These are phyloP conservation scores for Alnus rubra DNA, from an alignment of 306 rosid genomes.

Conservation along the genomic window DNA sequence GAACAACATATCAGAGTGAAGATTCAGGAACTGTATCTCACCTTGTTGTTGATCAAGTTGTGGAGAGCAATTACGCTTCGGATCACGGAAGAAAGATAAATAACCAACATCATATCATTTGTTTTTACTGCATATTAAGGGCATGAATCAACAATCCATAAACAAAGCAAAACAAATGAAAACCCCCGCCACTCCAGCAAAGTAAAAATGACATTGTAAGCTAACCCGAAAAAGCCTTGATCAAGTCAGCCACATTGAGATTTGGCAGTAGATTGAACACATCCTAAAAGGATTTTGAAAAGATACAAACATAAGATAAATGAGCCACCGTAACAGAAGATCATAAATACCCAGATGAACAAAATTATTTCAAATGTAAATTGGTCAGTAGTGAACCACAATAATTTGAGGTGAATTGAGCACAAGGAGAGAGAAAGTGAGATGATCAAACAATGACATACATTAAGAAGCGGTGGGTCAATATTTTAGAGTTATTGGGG, in stretches of 20 bases:
- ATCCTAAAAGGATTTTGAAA: constrained; percentile 30
- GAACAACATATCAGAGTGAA: constrained; percentile 1
- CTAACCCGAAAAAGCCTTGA: constrained; percentile 46
- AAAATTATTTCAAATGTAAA: neutral
- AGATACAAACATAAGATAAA: constrained; percentile 3
- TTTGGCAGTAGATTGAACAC: constrained; percentile 44
- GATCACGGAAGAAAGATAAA: constrained; percentile 52
- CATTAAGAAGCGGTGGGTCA: neutral
- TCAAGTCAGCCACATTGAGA: constrained; percentile 50
- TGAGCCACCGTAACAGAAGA: neutral
- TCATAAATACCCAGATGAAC: neutral
- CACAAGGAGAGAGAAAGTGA: neutral
- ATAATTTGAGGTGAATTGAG: neutral
- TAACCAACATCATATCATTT: constrained; percentile 59
- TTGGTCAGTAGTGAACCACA: neutral
- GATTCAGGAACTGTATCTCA: constrained; percentile 25
- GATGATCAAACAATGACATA: neutral
- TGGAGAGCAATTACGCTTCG: constrained; percentile 57
- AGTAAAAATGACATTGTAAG: constrained; percentile 6
- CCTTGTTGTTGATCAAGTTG: constrained; percentile 61
- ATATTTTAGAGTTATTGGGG: neutral
- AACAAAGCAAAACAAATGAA: constrained; percentile 3
- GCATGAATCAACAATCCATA: constrained; percentile 19
- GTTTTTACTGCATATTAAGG: constrained; percentile 47
- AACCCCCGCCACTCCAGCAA: constrained; percentile 13